Conservation (phyloP, 768 basidiomycete species). For the Leccinum ochraceum region DNA sequence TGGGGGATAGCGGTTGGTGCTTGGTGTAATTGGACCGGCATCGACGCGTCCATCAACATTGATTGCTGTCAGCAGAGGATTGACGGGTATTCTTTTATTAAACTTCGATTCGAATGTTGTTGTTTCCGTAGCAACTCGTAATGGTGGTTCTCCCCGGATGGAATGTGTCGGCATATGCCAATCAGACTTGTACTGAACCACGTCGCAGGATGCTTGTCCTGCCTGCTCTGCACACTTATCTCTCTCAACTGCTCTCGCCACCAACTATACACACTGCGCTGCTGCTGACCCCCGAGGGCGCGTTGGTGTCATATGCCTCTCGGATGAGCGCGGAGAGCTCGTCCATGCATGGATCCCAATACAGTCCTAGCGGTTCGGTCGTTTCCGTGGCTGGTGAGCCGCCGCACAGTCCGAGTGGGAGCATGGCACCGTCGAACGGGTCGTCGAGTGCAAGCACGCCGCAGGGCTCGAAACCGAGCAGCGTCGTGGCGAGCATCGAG, state of each 20-base stretch:
- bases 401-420: constrained; percentile 13
- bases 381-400: constrained; percentile 1
- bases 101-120: constrained; percentile 5
- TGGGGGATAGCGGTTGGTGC: constrained; percentile 12
- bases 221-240: constrained; percentile 62
- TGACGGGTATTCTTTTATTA: constrained; percentile 5
- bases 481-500: constrained; percentile 11
- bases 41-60: constrained; percentile 10
- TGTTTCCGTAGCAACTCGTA: constrained; percentile 24
- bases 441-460: constrained; percentile 11
- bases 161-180: constrained; percentile 6
- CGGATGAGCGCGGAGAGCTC: constrained; percentile 34
- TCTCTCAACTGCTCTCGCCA: constrained; percentile 55
- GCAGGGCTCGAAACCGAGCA: constrained; percentile 16
- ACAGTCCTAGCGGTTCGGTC: constrained; percentile 10
- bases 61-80: background rate
- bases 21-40: background rate
- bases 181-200: constrained; percentile 2
- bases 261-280: constrained; percentile 69
- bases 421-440: constrained; percentile 11
- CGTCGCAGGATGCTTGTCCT: constrained; percentile 61
- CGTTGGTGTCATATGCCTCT: constrained; percentile 67
- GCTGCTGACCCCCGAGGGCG: constrained; percentile 71
- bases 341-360: background rate
- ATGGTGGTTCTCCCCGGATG: constrained; percentile 20